Base-by-base conservation (phyloP, 2,329 filamentous ascomycete species). In the Chrysoporthe puriensis region DNA sequence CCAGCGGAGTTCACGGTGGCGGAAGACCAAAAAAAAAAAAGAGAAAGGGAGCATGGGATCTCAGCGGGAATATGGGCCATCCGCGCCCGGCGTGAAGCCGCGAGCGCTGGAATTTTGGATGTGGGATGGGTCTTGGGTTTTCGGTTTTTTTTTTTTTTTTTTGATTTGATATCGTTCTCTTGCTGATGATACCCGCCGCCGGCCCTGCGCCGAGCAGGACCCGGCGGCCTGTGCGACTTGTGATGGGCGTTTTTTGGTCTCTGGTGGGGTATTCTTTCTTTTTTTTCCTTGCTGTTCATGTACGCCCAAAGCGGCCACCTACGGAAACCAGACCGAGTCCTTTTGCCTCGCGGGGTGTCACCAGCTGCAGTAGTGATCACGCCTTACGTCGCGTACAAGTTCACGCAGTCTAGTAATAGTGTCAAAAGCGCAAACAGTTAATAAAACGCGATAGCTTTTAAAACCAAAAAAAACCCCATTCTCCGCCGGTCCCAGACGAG, bases 131-230 rank as follows among this genome's bases (percentile, higher is more conserved):
- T 52, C 13, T 52, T 21, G 50, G 50, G 13, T 32, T 16, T 52
- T 32, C 14, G 14, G 32, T 52, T 52, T 52, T 52, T 26, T 50
- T 32, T 26, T n/a, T n/a, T n/a, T n/a, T n/a, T n/a, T n/a, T n/a
- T n/a, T n/a, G n/a, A n/a, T n/a, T n/a, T 52, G 50, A 13, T 14
- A 13, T 40, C 9, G 36, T 6, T 40, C 9, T 40, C 36, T 40
- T 40, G 11, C 32, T 52, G 50, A 52, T 32, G 50, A 52, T 52
- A 52, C 50, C 50, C 50, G 50, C 50, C 50, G 50, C 32, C 50
- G 50, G 50, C 14, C 50, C 50, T 52, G 21, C 21, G 11, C 14
- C 50, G 50, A 32, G 32, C 21, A 52, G 50, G 50, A 14, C 21
- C 32, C 21, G 50, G 50, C 50, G 50, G 50, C 50, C 50, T 52